A percentile compares a stretch with the other conserved stretches of the same genome.
phyloP scores from a whole-genome alignment of 2,329 filamentous ascomycete genomes.

The Aspergillus ochraceoroseus region DNA sequence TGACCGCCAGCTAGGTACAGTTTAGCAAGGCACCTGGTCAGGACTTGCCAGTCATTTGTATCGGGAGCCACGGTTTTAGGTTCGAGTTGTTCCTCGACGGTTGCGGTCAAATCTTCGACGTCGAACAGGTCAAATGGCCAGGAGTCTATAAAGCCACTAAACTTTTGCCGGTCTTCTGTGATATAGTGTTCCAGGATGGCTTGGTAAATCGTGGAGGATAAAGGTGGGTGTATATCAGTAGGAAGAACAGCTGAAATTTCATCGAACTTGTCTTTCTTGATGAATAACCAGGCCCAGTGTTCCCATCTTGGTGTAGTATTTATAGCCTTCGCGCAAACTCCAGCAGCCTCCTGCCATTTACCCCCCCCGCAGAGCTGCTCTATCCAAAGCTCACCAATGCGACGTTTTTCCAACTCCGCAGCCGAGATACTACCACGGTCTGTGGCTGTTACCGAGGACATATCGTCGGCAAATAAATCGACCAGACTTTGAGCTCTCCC shows the following conservation, averaged over 20 bases:
- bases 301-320: conserved; percentile 80
- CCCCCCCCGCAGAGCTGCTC: conserved; percentile 71
- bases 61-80: conserved; percentile 70
- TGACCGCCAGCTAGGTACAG: conserved; percentile 77
- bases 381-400: conserved; percentile 90
- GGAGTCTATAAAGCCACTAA: conserved; percentile 71
- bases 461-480: conserved; percentile 70
- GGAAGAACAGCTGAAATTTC: conserved; percentile 85
- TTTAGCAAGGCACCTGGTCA: conserved; percentile 81
- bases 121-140: conserved; percentile 87
- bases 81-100: conserved; percentile 75
- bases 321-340: conserved; percentile 76
- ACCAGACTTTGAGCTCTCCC: conserved; percentile 45
- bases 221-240: conserved; percentile 67
- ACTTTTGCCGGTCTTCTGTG: conserved; percentile 65
- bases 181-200: conserved; percentile 86
- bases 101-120: conserved; percentile 66
- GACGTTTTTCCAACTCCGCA: conserved; percentile 78
- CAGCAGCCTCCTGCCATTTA: conserved; percentile 73
- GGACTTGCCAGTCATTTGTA: conserved; percentile 79
- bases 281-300: conserved; percentile 92
- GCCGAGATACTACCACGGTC: conserved; percentile 57
- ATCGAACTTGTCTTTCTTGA: conserved; percentile 77
- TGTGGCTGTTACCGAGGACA: conserved; percentile 58
- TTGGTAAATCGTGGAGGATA: conserved; percentile 81